phyloP scores from a whole-genome alignment of 2,329 filamentous ascomycete genomes.

The Gaeumannomyces tritici region DNA sequence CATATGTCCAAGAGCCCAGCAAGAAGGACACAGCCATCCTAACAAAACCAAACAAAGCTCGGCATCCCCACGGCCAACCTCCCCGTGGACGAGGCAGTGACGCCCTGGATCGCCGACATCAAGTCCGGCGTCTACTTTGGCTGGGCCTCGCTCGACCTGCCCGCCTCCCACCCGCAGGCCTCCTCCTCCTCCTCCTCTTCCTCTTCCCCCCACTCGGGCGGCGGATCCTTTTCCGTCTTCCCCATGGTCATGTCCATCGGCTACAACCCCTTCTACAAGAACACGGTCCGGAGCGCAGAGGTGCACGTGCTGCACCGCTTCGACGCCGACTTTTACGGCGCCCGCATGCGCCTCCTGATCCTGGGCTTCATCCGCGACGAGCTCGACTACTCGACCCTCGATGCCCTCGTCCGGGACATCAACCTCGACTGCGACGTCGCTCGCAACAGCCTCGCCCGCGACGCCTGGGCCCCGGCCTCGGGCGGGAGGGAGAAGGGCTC shows the following conservation, averaged over 20 bases:
- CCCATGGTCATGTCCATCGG: constrained; percentile 92
- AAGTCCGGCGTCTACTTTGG: constrained; percentile 88
- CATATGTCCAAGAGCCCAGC: neutral
- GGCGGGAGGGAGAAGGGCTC: neutral
- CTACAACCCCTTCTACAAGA: constrained; percentile 97
- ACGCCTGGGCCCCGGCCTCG: constrained; percentile 41
- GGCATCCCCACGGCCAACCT: constrained; percentile 97
- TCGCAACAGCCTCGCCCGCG: constrained; percentile 57
- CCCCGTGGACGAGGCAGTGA: constrained; percentile 53
- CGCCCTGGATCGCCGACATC: constrained; percentile 52
- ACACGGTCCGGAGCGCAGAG: constrained; percentile 76
- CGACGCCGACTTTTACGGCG: constrained; percentile 73
- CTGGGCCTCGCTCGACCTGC: constrained; percentile 65
- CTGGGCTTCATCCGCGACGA: constrained; percentile 85
- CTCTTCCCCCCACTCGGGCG: too few relatives aligned
- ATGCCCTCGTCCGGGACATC: constrained; percentile 83
- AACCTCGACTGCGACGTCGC: constrained; percentile 80
- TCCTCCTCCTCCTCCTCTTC: too few relatives aligned
- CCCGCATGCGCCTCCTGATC: constrained; percentile 68
- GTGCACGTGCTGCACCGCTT: constrained; percentile 64
- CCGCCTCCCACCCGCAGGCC: constrained; percentile 34
- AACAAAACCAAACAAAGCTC: constrained; percentile 5
- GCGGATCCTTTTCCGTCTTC: constrained; percentile 38
- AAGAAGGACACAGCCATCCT: neutral
- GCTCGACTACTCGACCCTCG: constrained; percentile 75